A percentile compares a stretch with the other conserved stretches of the same genome.
phyloP scores from a whole-genome alignment of 2,329 filamentous ascomycete species.

The Fusarium avenaceum region DNA sequence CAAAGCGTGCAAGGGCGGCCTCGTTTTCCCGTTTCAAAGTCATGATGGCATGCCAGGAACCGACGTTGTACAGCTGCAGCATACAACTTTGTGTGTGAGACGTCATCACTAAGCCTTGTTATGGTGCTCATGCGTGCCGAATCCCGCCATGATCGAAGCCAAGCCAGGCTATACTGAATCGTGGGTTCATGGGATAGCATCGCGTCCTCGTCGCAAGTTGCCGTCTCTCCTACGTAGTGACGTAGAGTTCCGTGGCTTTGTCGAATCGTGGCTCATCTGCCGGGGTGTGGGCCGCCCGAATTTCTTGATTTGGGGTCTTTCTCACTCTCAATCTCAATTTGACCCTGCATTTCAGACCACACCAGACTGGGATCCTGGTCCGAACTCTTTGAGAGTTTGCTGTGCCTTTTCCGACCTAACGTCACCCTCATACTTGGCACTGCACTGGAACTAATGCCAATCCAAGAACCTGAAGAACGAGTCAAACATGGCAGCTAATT shows the following conservation, averaged over 20 bases:
- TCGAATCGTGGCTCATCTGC: constrained; percentile 43
- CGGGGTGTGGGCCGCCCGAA: constrained; percentile 33
- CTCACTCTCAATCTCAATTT: constrained; percentile 15
- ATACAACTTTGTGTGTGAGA: constrained; percentile 33
- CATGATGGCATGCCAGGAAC: constrained; percentile 28
- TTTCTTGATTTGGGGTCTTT: constrained; percentile 42
- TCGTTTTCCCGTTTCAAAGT: constrained; percentile 12
- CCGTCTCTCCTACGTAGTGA: constrained; percentile 32
- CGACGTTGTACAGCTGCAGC: constrained; percentile 31
- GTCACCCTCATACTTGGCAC: constrained; percentile 42
- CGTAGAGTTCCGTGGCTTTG: constrained; percentile 47
- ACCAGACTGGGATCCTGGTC: constrained; percentile 29
- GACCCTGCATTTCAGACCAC: constrained; percentile 26
- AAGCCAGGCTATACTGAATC: constrained; percentile 31
- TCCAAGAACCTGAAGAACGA: constrained; percentile 1
- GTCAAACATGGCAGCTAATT: constrained; percentile 16
- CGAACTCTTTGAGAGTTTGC: constrained; percentile 4
- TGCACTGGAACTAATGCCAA: constrained; percentile 20
- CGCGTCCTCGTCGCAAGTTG: constrained; percentile 33
- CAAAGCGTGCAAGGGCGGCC: constrained; percentile 12
- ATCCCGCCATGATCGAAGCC: constrained; percentile 34
- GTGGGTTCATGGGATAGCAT: constrained; percentile 23
- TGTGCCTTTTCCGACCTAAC: constrained; percentile 23
- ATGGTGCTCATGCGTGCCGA: constrained; percentile 27
- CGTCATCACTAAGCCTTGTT: constrained; percentile 45